These are phyloP conservation scores for Ophiostoma tasmaniense DNA, from an alignment of 2,329 filamentous ascomycete genomes.

Conservation along the genomic window DNA sequence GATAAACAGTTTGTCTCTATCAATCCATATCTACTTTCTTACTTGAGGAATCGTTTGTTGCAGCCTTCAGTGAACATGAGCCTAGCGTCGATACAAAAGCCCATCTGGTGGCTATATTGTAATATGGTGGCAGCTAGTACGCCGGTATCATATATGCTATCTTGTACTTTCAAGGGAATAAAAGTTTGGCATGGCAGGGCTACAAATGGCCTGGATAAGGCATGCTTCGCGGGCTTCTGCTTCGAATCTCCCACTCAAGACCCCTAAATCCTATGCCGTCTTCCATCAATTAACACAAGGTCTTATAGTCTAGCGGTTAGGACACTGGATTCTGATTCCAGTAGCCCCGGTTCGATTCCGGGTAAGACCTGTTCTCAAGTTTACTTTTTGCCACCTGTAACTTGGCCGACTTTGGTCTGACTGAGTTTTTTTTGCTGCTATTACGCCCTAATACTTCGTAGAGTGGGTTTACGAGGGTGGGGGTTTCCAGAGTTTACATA, in stretches of 20 bases:
- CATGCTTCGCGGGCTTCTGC: neutral
- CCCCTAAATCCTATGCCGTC: neutral
- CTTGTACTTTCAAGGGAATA: too few relatives aligned
- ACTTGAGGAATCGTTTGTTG: too few relatives aligned
- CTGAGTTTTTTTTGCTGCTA: neutral
- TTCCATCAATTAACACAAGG: neutral
- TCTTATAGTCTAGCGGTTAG: conserved; percentile 9
- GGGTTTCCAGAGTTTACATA: too few relatives aligned
- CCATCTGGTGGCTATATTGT: too few relatives aligned
- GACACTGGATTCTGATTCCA: conserved; percentile 12
- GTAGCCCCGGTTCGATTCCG: conserved; percentile 11
- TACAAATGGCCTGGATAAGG: too few relatives aligned
- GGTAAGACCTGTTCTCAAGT: neutral
- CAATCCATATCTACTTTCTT: too few relatives aligned
- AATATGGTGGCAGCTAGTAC: too few relatives aligned
- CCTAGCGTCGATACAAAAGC: too few relatives aligned
- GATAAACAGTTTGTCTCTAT: too few relatives aligned
- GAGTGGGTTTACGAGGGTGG: neutral
- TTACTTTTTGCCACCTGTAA: neutral
- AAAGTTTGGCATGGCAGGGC: too few relatives aligned
- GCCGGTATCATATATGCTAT: too few relatives aligned
- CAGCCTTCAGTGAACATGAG: too few relatives aligned
- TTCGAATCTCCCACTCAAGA: neutral
- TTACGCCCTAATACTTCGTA: neutral
- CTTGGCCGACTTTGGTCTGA: neutral